Evolutionary conservation across 208 protist species (phyloP).

Genomic region (Acanthamoeba rhysodes): DNA sequence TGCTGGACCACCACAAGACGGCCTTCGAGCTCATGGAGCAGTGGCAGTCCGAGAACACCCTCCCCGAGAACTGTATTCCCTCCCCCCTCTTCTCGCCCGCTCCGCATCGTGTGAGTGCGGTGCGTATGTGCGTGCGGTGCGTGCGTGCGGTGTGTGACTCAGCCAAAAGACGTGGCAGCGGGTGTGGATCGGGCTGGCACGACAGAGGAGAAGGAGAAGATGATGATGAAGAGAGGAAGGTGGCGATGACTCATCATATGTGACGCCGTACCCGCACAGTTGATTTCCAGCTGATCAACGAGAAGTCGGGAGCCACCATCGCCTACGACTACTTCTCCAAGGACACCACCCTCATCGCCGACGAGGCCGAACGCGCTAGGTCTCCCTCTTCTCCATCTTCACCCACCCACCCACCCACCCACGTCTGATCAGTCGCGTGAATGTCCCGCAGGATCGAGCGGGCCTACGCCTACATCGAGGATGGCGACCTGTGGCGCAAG

Average conservation of each 20-base stretch:
- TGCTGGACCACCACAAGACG: constrained; percentile 69
- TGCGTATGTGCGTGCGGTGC: background rate
- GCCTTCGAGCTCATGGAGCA: constrained; percentile 49
- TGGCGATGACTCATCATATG: background rate
- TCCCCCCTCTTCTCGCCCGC: background rate
- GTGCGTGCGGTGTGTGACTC: background rate
- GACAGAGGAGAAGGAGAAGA: too few relatives aligned
- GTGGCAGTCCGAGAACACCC: constrained; percentile 41
- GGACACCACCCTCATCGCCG: background rate
- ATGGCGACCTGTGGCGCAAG: constrained; percentile 56
- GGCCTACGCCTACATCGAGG: constrained; percentile 55
- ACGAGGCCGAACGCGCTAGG: constrained; percentile 14
- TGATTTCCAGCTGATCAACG: constrained; percentile 27
- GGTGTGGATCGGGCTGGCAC: too few relatives aligned
- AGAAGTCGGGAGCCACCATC: constrained; percentile 53
- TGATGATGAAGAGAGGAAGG: background rate
- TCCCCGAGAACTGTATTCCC: constrained; percentile 23
- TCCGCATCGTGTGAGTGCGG: background rate
- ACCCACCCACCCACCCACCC: too few relatives aligned
- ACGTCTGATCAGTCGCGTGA: too few relatives aligned
- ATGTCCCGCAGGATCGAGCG: background rate
- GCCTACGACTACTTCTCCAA: constrained; percentile 43
- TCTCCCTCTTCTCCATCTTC: background rate
- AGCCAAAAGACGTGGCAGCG: background rate
- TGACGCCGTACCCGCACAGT: background rate